phyloP scores from a whole-genome alignment of 1,139 yeast species.

The Hyphopichia khmerensis region DNA sequence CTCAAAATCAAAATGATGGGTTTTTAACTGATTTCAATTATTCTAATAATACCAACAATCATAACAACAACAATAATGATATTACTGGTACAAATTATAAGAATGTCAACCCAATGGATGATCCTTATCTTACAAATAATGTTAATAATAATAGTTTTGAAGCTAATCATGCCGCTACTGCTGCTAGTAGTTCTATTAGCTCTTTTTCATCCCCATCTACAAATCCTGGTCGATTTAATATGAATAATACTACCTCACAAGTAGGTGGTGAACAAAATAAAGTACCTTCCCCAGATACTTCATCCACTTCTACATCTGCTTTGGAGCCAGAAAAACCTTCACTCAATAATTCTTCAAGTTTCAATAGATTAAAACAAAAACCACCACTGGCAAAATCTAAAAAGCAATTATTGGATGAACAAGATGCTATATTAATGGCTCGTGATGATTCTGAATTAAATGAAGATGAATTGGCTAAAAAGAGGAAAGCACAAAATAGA shows the following conservation, averaged over 20 bases:
- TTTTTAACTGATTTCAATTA: neutral
- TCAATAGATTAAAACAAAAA: neutral
- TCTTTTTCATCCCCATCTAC: constrained; percentile 17
- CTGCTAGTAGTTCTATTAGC: constrained; percentile 9
- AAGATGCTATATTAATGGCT: constrained; percentile 38
- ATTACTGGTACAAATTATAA: neutral
- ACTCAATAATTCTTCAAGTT: too few species aligned
- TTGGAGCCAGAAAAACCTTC: neutral
- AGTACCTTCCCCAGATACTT: constrained; percentile 1
- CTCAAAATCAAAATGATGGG: neutral
- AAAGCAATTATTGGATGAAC: constrained; percentile 32
- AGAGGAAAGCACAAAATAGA: constrained; percentile 79
- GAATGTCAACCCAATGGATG: neutral
- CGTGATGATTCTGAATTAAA: constrained; percentile 41
- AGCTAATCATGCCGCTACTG: neutral
- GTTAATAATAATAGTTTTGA: neutral
- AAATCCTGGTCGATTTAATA: constrained; percentile 5
- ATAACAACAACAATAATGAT: neutral
- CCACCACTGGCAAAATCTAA: constrained; percentile 14
- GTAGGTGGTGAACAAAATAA: neutral
- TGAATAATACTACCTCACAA: neutral
- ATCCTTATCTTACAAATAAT: neutral
- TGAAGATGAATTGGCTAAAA: constrained; percentile 51
- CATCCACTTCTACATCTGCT: neutral
- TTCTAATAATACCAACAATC: neutral